These are phyloP conservation scores for Melastoma malabathricum DNA, from an alignment of 345 rosid species.

Conservation along the genomic window DNA sequence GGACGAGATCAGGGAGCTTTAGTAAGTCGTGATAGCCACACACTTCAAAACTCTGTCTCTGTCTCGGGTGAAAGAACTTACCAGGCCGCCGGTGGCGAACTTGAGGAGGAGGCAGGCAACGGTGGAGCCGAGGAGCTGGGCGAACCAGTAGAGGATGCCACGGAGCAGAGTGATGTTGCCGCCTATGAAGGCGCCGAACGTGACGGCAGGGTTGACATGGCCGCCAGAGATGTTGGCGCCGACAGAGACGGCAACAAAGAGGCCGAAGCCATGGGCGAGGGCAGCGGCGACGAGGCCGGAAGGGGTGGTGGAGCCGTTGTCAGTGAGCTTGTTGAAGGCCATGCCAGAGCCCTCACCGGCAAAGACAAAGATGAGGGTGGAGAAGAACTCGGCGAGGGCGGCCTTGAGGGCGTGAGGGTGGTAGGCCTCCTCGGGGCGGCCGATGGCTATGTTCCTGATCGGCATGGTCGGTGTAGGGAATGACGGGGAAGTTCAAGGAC, in stretches of 20 bases:
- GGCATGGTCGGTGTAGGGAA: slow-evolving; percentile 34
- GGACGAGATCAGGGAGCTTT: background rate
- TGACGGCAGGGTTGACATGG: slow-evolving; percentile 88
- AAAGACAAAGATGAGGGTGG: slow-evolving; percentile 70
- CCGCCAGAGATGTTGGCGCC: slow-evolving; percentile 87
- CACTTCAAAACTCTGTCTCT: background rate
- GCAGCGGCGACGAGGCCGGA: slow-evolving; percentile 71
- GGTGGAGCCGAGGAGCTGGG: slow-evolving; percentile 78
- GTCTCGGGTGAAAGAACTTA: slow-evolving; percentile 7
- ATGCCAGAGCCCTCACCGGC: slow-evolving; percentile 91
- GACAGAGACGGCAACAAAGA: slow-evolving; percentile 70
- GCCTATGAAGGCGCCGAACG: slow-evolving; percentile 77
- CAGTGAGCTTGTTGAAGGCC: slow-evolving; percentile 82
- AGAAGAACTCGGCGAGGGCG: slow-evolving; percentile 82
- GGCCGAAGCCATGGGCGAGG: slow-evolving; percentile 66
- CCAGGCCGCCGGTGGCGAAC: slow-evolving; percentile 65
- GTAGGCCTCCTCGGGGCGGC: slow-evolving; percentile 49
- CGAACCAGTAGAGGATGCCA: slow-evolving; percentile 78
- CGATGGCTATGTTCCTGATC: slow-evolving; percentile 71
- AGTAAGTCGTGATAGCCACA: background rate
- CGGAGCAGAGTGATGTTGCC: slow-evolving; percentile 84
- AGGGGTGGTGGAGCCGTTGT: slow-evolving; percentile 54
- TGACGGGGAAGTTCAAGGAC: background rate
- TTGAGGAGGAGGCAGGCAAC: slow-evolving; percentile 72
- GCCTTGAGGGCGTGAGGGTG: slow-evolving; percentile 63